A percentile compares a stretch with the other conserved stretches of the same genome.
phyloP scores from a whole-genome alignment of 305 asterid genomes.

The Solanum hybrid region DNA sequence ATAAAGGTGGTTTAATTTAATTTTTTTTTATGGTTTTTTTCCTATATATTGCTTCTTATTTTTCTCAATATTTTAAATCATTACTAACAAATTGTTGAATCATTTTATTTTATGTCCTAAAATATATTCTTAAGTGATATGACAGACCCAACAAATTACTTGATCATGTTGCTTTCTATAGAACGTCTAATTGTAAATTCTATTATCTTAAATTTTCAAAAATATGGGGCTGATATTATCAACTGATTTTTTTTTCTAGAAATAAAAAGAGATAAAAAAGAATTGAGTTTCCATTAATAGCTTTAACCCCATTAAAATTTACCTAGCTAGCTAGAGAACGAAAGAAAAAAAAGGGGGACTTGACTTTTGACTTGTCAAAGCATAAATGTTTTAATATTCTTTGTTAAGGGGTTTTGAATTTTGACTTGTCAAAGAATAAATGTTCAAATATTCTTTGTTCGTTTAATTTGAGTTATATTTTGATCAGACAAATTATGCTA shows the following conservation, averaged over 20 bases:
- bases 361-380: background rate
- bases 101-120: background rate
- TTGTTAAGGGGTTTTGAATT: background rate
- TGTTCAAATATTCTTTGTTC: background rate
- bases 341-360: background rate
- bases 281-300: background rate
- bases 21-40: background rate
- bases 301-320: background rate
- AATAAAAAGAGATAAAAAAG: background rate
- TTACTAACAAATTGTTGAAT: background rate
- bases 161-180: background rate
- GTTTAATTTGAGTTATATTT: background rate
- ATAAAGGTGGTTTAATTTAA: background rate
- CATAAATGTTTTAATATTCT: background rate
- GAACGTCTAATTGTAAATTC: background rate
- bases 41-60: background rate
- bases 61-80: background rate
- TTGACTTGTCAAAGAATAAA: background rate
- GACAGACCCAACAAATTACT: background rate
- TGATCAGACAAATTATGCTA: background rate
- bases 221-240: background rate
- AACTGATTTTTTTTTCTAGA: background rate
- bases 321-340: background rate
- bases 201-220: background rate
- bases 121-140: too few species aligned